A percentile compares a stretch with the other conserved stretches of the same genome.
phyloP scores from a whole-genome alignment of 2,329 filamentous ascomycete genomes.

The Zymoseptoria passerinii region DNA sequence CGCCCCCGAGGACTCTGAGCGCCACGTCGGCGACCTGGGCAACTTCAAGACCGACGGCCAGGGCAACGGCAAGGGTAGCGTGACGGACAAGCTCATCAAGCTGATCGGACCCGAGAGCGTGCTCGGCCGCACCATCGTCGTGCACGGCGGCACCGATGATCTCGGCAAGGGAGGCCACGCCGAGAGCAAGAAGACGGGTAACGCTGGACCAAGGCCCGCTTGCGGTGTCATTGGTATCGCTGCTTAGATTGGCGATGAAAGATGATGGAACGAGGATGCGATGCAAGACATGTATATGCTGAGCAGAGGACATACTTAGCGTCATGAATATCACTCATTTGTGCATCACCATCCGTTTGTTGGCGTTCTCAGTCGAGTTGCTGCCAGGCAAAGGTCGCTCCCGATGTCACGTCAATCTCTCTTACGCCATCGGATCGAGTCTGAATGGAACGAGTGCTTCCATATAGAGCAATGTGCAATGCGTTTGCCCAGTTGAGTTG shows the following conservation, averaged over 20 bases:
- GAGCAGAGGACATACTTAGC: not conserved
- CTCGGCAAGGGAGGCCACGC: conserved; percentile 86
- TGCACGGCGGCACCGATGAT: conserved; percentile 92
- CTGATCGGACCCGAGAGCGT: conserved; percentile 93
- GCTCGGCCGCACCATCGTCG: conserved; percentile 89
- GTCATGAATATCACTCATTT: not conserved
- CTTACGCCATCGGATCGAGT: no score
- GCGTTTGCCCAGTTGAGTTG: no score
- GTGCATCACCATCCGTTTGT: not conserved
- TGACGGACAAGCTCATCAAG: conserved; percentile 79
- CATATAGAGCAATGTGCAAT: no score
- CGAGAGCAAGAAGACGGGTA: conserved; percentile 97
- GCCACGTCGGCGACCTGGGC: conserved; percentile 94
- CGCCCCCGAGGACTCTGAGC: conserved; percentile 68
- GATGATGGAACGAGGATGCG: conserved; percentile 1
- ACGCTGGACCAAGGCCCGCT: conserved; percentile 85
- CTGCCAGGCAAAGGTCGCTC: no score
- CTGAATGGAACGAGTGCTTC: no score
- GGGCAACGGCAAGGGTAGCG: conserved; percentile 77
- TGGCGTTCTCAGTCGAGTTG: not conserved
- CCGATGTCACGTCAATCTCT: no score
- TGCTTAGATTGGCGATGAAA: conserved; percentile 14
- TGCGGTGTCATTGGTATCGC: conserved; percentile 56
- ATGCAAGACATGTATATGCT: not conserved
- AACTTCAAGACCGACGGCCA: conserved; percentile 94